phyloP scores from a whole-genome alignment of 495 filamentous ascomycete species.

The Penicillium verhagenii region DNA sequence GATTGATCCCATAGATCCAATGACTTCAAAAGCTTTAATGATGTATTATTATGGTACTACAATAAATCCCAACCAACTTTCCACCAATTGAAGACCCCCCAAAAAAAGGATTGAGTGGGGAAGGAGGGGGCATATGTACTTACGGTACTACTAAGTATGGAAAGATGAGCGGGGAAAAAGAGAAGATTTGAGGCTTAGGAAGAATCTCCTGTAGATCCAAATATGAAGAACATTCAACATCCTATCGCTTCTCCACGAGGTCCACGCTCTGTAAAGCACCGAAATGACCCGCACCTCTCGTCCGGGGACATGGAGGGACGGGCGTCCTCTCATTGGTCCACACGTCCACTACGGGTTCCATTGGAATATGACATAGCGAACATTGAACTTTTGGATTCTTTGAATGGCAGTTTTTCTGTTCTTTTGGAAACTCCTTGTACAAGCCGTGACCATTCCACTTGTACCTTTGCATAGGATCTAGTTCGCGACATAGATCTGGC shows the following conservation, averaged over 20 bases:
- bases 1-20: no score
- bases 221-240: background rate
- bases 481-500: background rate
- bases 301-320: conserved; percentile 45
- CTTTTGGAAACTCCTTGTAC: no score
- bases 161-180: conserved; percentile 6
- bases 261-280: background rate
- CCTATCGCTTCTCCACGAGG: conserved; percentile 11
- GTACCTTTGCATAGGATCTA: background rate
- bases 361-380: background rate
- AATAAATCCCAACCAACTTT: background rate
- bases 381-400: no score
- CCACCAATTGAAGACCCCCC: background rate
- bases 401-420: no score
- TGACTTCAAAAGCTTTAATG: no score
- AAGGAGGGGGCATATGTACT: no score
- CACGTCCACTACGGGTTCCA: conserved; percentile 1
- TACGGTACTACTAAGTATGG: background rate
- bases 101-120: no score
- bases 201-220: conserved; percentile 6
- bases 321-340: conserved; percentile 34
- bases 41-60: no score
- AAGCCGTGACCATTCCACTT: background rate
- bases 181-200: background rate
- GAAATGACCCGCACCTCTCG: conserved; percentile 27